Evolutionary conservation across 1,284 basidiomycete genomes (phyloP), one percentile per base, ranked within the genome.

Genomic region (Malassezia japonica): DNA sequence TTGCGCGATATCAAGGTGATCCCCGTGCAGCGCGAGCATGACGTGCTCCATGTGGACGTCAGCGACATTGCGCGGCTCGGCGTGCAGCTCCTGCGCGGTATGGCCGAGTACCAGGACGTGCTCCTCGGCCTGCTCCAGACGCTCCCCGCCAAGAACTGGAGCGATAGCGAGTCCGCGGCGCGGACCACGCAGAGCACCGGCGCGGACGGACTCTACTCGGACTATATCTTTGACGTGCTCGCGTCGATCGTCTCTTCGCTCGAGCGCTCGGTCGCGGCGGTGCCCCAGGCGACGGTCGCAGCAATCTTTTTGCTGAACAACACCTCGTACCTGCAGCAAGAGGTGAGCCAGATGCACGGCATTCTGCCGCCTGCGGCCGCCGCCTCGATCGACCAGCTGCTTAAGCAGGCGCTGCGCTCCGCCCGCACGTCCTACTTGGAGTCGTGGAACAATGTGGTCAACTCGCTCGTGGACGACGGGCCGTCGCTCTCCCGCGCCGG

Each of bases 1-100:
- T 59, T 72, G 50, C 61, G 67, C n/a, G 65, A 68, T 23, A 48
- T 72, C 51, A 65, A 67, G 55, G 56, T 56, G 2, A 64, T 71
- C 21, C 67, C 69, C 7, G 33, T 56, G 16, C 61, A 62, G 49
- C 55, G 63, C 29, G 65, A 61, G 10, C 43, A 49, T 3, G 67
- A 70, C 31, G 64, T 64, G 2, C 61, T 67, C 6, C 63, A 60
- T 34, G 64, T 61, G 1, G 55, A 54, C 7, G 64, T 72, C 50
- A 70, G 67, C 48, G 67, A 70, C 36, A 65, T 72, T 47, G 57
- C 67, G 35, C 62, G 64, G 44, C 38, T 61, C 9, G 61, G 64
- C 1, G 47, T 70, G n/a, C 51, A 58, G 13, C 66, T 67, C 34
- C 47, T 70, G 5, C 56, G 60, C 3, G 60, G 60, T 27, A 37